Evolutionary conservation across 768 basidiomycete species (phyloP), one percentile per base, ranked within the genome.

Genomic region (Kockovaella imperatae): DNA sequence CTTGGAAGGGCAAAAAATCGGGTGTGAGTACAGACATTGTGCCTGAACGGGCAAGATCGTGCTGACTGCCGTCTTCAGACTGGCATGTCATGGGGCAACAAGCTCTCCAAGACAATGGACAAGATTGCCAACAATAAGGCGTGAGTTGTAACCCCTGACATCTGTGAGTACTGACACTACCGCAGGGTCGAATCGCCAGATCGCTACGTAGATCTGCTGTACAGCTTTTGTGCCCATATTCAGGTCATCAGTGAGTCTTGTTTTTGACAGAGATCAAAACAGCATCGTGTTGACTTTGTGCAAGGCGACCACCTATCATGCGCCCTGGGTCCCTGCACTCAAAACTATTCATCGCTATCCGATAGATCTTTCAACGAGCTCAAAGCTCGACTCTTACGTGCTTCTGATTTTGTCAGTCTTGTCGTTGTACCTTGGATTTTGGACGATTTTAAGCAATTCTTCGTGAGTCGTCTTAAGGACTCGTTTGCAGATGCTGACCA

Each of bases 401-500:
- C 47, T 1, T 51, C 60, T 11, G 64, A 66, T 24, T 66, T 62
- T 40, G 50, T 66, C 30, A 49, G 56, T 18, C 46, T 45, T 4
- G 58, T 60, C 15, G 36, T 66, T 4, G 50, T 60, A 0, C 64
- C 64, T 13, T 62, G 59, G 25, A 49, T 66, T 5, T 24, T 66
- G 52, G 64, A 66, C 35, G 64, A 66, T 40, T 50, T 58, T 46
- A 66, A 66, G 47, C 60, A 62, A 38, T 66, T 62, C 49, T 59
- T 66, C 25, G 60, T 66, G 56, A 57, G 64, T 65, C n/a, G 4
- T 23, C 7, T 23, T 34, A 11, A 15, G 13, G 7, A 5, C 14
- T 23, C 28, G n/a, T 8, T 20, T 45, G 18, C 13, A 30, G n/a
- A 31, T 45, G 6, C 18, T 6, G n/a, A n/a, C n/a, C n/a, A n/a